Conservation (phyloP, 306 rosid species). For the Datisca glomerata region DNA sequence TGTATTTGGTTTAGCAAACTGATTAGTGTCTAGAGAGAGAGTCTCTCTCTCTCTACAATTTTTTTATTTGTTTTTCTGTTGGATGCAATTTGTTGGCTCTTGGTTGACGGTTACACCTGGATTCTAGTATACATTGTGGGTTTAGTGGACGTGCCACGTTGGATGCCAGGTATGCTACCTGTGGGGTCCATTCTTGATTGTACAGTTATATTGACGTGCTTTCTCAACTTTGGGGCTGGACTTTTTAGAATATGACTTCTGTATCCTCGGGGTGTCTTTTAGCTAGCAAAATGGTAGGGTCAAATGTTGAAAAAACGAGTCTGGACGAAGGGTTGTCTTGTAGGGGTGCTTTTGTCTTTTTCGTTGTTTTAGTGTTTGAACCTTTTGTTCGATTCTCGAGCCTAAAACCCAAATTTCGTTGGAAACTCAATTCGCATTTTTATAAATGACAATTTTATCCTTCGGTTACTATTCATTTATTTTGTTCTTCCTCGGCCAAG, state of each 20-base stretch:
- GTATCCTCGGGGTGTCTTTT: constrained; percentile 5
- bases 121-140: constrained; percentile 4
- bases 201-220: too few species aligned
- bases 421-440: too few species aligned
- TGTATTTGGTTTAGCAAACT: constrained; percentile 15
- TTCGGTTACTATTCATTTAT: background rate
- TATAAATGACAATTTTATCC: background rate
- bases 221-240: constrained; percentile 10
- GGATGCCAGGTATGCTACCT: constrained; percentile 17
- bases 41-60: constrained; percentile 4
- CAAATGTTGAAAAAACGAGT: constrained; percentile 26
- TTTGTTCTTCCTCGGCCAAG: background rate
- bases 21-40: constrained; percentile 17
- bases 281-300: constrained; percentile 15
- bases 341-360: constrained; percentile 33
- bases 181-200: constrained; percentile 6
- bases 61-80: constrained; percentile 2
- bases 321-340: constrained; percentile 13
- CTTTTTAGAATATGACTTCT: constrained; percentile 2
- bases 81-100: constrained; percentile 26
- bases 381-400: constrained; percentile 6
- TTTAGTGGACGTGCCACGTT: constrained; percentile 13
- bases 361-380: constrained; percentile 7
- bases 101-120: constrained; percentile 34
- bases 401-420: constrained; percentile 14